These are phyloP conservation scores for Skeletonema marinoi DNA, from an alignment of 108 stramenopile species.

Conservation along the genomic window DNA sequence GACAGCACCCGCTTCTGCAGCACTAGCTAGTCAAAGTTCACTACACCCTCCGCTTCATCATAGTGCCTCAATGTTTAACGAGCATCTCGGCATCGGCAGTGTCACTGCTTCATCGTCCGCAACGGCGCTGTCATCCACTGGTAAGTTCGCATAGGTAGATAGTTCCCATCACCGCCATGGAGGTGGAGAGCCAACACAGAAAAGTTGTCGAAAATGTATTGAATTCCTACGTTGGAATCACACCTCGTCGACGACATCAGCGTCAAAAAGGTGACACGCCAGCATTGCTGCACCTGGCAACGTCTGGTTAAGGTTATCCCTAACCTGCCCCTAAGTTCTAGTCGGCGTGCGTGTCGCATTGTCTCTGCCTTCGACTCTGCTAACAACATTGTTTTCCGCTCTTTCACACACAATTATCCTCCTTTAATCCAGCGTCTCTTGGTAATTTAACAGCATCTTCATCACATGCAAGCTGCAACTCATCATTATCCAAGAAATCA, in stretches of 20 bases:
- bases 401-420: no score
- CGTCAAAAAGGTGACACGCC: no score
- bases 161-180: slow-evolving; percentile 11
- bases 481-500: slow-evolving; percentile 22
- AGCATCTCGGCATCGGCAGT: slow-evolving; percentile 4
- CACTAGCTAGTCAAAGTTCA: background rate
- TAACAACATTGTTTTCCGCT: background rate
- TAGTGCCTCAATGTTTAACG: background rate
- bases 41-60: slow-evolving; percentile 26
- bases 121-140: slow-evolving; percentile 11
- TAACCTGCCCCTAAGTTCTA: no score
- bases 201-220: background rate
- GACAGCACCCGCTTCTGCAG: background rate
- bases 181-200: background rate
- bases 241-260: background rate
- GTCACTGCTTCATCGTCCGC: slow-evolving; percentile 11
- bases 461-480: slow-evolving; percentile 22
- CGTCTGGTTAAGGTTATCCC: no score
- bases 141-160: background rate
- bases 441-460: slow-evolving; percentile 26
- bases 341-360: no score
- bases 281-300: no score
- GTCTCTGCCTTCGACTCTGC: no score
- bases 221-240: background rate
- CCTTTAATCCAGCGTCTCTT: slow-evolving; percentile 27